Conservation (phyloP, 2,329 filamentous ascomycete species). For the Ophiostoma ips region DNA sequence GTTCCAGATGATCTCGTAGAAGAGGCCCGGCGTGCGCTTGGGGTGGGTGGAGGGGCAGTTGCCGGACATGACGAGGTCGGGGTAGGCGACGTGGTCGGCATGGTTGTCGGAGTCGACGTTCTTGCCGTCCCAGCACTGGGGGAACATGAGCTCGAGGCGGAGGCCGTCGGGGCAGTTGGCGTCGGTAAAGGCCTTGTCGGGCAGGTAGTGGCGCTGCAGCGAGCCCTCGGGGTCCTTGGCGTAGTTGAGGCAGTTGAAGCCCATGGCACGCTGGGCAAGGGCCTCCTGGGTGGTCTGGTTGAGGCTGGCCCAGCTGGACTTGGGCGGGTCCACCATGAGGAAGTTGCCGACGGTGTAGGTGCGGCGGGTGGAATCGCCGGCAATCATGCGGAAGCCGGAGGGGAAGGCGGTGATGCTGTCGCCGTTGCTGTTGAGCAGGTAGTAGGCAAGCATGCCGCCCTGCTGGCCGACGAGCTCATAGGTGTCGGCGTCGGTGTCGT, state of each 20-base stretch:
- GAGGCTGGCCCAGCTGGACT: slow-evolving; percentile 53
- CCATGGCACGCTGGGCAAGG: slow-evolving; percentile 67
- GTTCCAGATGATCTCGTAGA: slow-evolving; percentile 78
- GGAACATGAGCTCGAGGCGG: slow-evolving; percentile 75
- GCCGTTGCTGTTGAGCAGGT: slow-evolving; percentile 53
- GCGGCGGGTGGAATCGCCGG: slow-evolving; percentile 54
- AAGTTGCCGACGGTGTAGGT: slow-evolving; percentile 58
- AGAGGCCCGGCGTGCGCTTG: slow-evolving; percentile 56
- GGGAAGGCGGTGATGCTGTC: slow-evolving; percentile 58
- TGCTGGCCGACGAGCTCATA: slow-evolving; percentile 58
- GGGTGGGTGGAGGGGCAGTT: slow-evolving; percentile 57
- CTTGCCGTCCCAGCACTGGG: slow-evolving; percentile 75
- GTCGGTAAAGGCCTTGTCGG: slow-evolving; percentile 67
- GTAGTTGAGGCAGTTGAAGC: slow-evolving; percentile 95
- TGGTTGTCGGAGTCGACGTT: slow-evolving; percentile 41
- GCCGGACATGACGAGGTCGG: slow-evolving; percentile 61
- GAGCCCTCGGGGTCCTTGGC: slow-evolving; percentile 49
- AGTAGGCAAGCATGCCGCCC: slow-evolving; percentile 84
- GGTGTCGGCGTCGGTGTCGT: slow-evolving; percentile 47
- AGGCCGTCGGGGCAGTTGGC: slow-evolving; percentile 69
- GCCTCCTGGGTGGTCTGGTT: slow-evolving; percentile 52
- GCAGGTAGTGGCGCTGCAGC: slow-evolving; percentile 68
- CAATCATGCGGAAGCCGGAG: slow-evolving; percentile 64
- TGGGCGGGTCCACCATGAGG: slow-evolving; percentile 46
- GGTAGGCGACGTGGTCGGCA: slow-evolving; percentile 61